These are phyloP conservation scores for Wickerhamomyces ciferrii DNA, from an alignment of 805 yeast genomes.

Conservation along the genomic window DNA sequence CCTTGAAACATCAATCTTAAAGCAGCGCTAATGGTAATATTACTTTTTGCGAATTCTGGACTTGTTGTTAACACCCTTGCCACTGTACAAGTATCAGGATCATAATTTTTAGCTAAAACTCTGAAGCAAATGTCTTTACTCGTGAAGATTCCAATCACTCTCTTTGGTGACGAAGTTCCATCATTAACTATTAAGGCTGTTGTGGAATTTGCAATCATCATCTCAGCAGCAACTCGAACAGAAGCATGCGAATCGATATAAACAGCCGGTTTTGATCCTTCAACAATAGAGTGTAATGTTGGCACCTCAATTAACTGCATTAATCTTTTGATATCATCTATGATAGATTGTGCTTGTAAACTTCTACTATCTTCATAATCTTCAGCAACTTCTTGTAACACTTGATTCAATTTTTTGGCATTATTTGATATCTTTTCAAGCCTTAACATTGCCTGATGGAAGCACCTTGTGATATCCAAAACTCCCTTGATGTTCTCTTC, in stretches of 20 bases:
- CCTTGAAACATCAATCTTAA: conserved; percentile 42
- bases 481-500: conserved; percentile 33
- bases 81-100: conserved; percentile 31
- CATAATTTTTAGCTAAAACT: conserved; percentile 31
- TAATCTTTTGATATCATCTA: conserved; percentile 30
- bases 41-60: conserved; percentile 38
- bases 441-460: conserved; percentile 39
- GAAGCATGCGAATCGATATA: conserved; percentile 31
- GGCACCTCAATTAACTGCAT: conserved; percentile 38
- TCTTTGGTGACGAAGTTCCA: conserved; percentile 23
- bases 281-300: conserved; percentile 23
- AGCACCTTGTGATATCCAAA: conserved; percentile 40
- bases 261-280: conserved; percentile 21
- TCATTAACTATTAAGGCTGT: conserved; percentile 38
- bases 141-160: conserved; percentile 40
- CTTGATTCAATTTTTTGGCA: conserved; percentile 26
- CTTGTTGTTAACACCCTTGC: conserved; percentile 39
- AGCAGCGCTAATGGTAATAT: conserved; percentile 36
- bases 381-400: conserved; percentile 24
- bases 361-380: conserved; percentile 21
- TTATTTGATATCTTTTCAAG: conserved; percentile 35
- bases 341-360: conserved; percentile 18
- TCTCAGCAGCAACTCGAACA: conserved; percentile 32
- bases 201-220: conserved; percentile 31
- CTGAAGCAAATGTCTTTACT: conserved; percentile 40